A percentile compares a stretch with the other conserved stretches of the same genome.
phyloP scores from a whole-genome alignment of 805 yeast species.

The Saccharomycopsis guyanensis region DNA sequence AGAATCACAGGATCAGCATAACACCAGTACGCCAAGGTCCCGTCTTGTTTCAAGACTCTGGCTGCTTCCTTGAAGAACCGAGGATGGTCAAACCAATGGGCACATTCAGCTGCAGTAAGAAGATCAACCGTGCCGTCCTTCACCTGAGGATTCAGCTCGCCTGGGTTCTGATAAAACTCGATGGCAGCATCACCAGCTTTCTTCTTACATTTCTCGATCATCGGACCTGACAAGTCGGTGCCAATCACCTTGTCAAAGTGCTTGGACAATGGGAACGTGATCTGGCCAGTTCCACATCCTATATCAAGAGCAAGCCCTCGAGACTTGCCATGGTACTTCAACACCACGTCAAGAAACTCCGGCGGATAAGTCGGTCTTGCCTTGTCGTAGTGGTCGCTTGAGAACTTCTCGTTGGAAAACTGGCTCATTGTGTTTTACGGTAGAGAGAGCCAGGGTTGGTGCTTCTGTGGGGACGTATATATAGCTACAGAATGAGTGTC shows the following conservation, averaged over 20 bases:
- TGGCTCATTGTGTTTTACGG: conserved; percentile 9
- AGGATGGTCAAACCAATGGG: conserved; percentile 73
- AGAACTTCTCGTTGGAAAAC: conserved; percentile 2
- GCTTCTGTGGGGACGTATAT: too few relatives aligned
- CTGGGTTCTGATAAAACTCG: conserved; percentile 21
- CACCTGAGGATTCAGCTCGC: conserved; percentile 29
- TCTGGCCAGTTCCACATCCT: conserved; percentile 80
- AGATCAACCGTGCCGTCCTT: conserved; percentile 42
- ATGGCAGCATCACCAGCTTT: conserved; percentile 24
- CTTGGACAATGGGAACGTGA: conserved; percentile 43
- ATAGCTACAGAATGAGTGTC: too few relatives aligned
- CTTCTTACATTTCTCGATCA: conserved; percentile 35
- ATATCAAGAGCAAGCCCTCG: conserved; percentile 48
- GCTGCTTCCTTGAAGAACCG: conserved; percentile 43
- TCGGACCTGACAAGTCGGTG: conserved; percentile 49
- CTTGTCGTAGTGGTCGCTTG: conserved; percentile 33
- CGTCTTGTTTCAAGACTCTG: conserved; percentile 46
- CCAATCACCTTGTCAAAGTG: conserved; percentile 49
- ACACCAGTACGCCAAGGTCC: conserved; percentile 72
- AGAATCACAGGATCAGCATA: conserved; percentile 63
- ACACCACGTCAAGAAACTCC: conserved; percentile 36
- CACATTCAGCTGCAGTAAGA: conserved; percentile 74
- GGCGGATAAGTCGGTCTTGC: conserved; percentile 65
- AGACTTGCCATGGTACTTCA: conserved; percentile 34
- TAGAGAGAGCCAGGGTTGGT: too few relatives aligned